A percentile compares a stretch with the other conserved stretches of the same genome.
Evolutionary conservation across 306 rosid genomes (phyloP).

Genomic region (Rubus idaeus): DNA sequence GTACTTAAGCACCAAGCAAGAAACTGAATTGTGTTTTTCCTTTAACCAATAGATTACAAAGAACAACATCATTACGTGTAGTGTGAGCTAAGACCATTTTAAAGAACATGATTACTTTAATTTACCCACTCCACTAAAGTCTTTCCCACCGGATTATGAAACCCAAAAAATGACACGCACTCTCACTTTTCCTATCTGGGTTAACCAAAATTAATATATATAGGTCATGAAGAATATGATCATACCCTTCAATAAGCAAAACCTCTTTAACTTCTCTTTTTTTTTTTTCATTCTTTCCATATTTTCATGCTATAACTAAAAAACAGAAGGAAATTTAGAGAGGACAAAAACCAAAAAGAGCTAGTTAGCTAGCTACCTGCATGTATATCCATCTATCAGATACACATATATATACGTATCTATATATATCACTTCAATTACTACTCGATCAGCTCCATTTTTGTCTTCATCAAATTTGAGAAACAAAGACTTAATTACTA

Average conservation of each 20-base stretch:
- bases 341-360: background rate
- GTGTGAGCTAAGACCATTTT: background rate
- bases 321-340: background rate
- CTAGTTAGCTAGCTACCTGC: background rate
- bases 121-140: constrained; percentile 9
- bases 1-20: background rate
- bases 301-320: background rate
- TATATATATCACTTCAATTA: background rate
- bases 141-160: background rate
- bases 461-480: background rate
- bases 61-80: constrained; percentile 10
- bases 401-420: no score
- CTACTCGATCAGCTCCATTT: no score
- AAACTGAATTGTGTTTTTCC: no score
- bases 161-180: background rate
- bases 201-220: background rate
- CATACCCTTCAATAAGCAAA: background rate
- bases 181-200: background rate
- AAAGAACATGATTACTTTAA: background rate
- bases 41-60: background rate
- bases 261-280: background rate
- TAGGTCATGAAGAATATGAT: background rate
- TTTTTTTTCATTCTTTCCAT: no score
- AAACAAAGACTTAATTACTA: background rate
- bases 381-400: background rate